Conservation (phyloP, 2,329 filamentous ascomycete genomes). For the Xylariomycetidae sp. region DNA sequence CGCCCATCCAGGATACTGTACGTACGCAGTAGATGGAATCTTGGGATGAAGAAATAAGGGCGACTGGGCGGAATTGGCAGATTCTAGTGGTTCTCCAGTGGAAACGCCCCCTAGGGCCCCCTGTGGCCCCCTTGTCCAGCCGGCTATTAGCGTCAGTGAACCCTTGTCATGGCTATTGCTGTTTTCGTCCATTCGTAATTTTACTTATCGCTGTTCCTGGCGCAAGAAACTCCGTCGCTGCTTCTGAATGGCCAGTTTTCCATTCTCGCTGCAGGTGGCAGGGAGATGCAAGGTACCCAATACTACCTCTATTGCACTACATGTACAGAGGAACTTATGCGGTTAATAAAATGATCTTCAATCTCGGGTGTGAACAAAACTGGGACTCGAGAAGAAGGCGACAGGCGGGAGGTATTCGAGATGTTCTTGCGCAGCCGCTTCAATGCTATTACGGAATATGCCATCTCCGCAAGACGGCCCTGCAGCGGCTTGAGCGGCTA, state of each 20-base stretch:
- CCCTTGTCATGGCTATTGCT: slow-evolving; percentile 9
- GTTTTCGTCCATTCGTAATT: slow-evolving; percentile 21
- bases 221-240: too few relatives aligned
- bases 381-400: too few relatives aligned
- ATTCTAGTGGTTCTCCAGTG: slow-evolving; percentile 16
- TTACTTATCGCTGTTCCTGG: slow-evolving; percentile 19
- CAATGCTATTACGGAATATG: too few relatives aligned
- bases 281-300: slow-evolving; percentile 1
- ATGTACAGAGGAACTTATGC: too few relatives aligned
- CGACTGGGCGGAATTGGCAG: too few relatives aligned
- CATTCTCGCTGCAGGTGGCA: slow-evolving; percentile 1
- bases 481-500: too few relatives aligned
- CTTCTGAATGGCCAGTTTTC: too few relatives aligned
- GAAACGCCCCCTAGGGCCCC: slow-evolving; percentile 10
- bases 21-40: background rate
- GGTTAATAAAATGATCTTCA: too few relatives aligned
- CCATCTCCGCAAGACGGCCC: too few relatives aligned
- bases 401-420: too few relatives aligned
- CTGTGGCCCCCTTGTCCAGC: slow-evolving; percentile 4
- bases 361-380: slow-evolving; percentile 3
- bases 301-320: slow-evolving; percentile 3
- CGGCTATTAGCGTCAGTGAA: slow-evolving; percentile 9
- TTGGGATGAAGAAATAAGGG: background rate
- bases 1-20: too few relatives aligned
- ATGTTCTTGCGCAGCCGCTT: too few relatives aligned